A percentile compares a stretch with the other conserved stretches of the same genome.
Evolutionary conservation across 495 filamentous ascomycete species (phyloP).

Genomic region (Chaetomium cochliodes): DNA sequence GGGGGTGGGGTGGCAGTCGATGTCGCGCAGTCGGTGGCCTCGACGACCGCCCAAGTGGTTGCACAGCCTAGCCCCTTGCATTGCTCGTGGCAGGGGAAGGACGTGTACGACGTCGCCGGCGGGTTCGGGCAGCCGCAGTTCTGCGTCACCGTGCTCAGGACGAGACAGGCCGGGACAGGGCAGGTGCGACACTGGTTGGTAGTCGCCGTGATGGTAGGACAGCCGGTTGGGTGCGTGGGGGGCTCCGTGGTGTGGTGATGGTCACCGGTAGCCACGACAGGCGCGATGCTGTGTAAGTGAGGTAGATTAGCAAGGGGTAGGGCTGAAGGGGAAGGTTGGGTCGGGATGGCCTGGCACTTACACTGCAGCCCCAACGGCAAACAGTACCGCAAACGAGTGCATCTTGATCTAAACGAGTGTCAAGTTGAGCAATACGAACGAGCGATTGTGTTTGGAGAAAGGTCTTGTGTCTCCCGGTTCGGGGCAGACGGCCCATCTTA

Average conservation of each 20-base stretch:
- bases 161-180: conserved; percentile 16
- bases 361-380: conserved; percentile 14
- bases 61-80: conserved; percentile 30
- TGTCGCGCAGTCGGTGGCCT: conserved; percentile 11
- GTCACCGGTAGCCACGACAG: conserved; percentile 6
- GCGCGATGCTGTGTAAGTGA: conserved; percentile 15
- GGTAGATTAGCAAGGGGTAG: background rate
- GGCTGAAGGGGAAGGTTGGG: background rate
- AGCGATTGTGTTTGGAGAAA: conserved; percentile 9
- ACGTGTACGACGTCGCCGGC: conserved; percentile 11
- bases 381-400: conserved; percentile 10
- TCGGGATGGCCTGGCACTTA: conserved; percentile 11
- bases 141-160: conserved; percentile 15
- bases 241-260: conserved; percentile 6
- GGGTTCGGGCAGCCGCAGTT: conserved; percentile 20
- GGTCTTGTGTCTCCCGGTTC: background rate
- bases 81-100: conserved; percentile 27
- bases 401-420: conserved; percentile 16
- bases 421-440: background rate
- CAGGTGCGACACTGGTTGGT: conserved; percentile 23
- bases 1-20: background rate
- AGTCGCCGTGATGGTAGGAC: conserved; percentile 24
- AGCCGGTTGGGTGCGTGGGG: conserved; percentile 6
- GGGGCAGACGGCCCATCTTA: background rate
- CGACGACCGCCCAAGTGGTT: conserved; percentile 19